A percentile compares a stretch with the other conserved stretches of the same genome.
Conservation (phyloP, 352 stramenopile genomes). For the Phytophthora nicotianae region DNA sequence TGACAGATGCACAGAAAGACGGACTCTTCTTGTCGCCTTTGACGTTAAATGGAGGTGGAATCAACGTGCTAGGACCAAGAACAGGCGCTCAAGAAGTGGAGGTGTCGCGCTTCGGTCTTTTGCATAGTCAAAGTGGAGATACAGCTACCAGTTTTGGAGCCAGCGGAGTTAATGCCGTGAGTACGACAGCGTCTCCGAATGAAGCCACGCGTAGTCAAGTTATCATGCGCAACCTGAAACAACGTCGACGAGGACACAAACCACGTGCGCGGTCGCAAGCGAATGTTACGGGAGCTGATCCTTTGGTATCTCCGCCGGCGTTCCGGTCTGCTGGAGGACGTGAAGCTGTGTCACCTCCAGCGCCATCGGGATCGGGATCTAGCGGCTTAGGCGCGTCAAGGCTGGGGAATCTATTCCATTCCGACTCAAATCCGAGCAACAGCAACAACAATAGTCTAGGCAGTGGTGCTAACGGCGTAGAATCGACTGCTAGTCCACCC, state of each 20-base stretch:
- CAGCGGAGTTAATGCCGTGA: conserved; percentile 1
- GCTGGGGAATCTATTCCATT: conserved; percentile 53
- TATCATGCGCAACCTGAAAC: conserved; percentile 50
- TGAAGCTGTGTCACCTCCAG: conserved; percentile 28
- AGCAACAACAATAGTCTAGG: conserved; percentile 16
- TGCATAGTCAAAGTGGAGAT: conserved; percentile 29
- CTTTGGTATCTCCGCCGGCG: conserved; percentile 25
- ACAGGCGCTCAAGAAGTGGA: conserved; percentile 30
- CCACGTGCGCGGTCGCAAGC: conserved; percentile 36
- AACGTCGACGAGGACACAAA: conserved; percentile 40
- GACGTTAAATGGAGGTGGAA: conserved; percentile 16
- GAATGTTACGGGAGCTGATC: conserved; percentile 21
- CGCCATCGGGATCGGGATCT: conserved; percentile 20
- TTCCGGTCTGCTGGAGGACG: conserved; percentile 26
- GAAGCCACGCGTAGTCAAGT: conserved; percentile 43
- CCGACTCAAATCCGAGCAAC: conserved; percentile 30
- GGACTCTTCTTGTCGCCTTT: conserved; percentile 11
- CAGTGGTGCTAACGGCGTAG: conserved; percentile 10
- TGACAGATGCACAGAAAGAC: conserved; percentile 35
- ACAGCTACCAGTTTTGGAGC: conserved; percentile 3
- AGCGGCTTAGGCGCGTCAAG: conserved; percentile 28
- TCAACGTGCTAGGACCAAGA: conserved; percentile 17
- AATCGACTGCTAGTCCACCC: conserved; percentile 31
- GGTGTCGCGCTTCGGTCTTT: conserved; percentile 30
- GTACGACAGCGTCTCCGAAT: conserved; percentile 20